A percentile compares a stretch with the other conserved stretches of the same genome.
These are phyloP conservation scores for Delphinella strobiligena DNA, from an alignment of 2,329 filamentous ascomycete species.

Conservation along the genomic window DNA sequence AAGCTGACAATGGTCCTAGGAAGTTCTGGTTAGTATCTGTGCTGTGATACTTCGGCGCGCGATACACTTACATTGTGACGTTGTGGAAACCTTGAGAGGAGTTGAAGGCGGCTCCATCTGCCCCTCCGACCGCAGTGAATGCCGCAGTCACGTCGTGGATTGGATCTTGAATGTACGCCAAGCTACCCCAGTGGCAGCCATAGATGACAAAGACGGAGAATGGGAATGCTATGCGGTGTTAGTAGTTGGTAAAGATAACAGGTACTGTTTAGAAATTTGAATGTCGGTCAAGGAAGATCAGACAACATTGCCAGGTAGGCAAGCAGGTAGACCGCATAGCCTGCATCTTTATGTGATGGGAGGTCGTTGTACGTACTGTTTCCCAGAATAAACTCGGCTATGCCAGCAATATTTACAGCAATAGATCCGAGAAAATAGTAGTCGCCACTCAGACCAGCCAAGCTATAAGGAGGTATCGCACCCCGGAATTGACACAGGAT, in stretches of 20 bases:
- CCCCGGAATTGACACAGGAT: conserved; percentile 14
- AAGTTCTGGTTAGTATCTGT: too few relatives aligned
- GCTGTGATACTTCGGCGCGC: too few relatives aligned
- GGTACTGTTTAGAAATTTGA: too few relatives aligned
- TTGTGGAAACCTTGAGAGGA: conserved; percentile 17
- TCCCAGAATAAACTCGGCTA: conserved; percentile 18
- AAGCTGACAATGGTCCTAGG: conserved; percentile 16
- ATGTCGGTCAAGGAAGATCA: too few relatives aligned
- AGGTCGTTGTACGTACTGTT: conserved; percentile 17
- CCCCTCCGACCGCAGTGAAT: conserved; percentile 10
- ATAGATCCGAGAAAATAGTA: conserved; percentile 18
- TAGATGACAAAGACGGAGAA: conserved; percentile 19
- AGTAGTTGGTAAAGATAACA: too few relatives aligned
- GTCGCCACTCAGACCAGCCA: conserved; percentile 14
- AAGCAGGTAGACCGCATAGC: too few relatives aligned
- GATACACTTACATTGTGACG: conserved; percentile 17
- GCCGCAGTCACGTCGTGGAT: conserved; percentile 11
- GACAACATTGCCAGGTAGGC: too few relatives aligned
- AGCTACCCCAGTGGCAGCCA: conserved; percentile 16
- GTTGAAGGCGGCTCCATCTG: conserved; percentile 12
- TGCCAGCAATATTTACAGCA: conserved; percentile 16
- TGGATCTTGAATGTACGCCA: conserved; percentile 17
- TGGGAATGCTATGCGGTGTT: conserved; percentile 13
- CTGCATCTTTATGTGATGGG: too few relatives aligned
- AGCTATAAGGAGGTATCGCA: conserved; percentile 11